Evolutionary conservation across 352 stramenopile species (phyloP), one percentile per base, ranked within the genome.

Genomic region (Pythium graminicola): DNA sequence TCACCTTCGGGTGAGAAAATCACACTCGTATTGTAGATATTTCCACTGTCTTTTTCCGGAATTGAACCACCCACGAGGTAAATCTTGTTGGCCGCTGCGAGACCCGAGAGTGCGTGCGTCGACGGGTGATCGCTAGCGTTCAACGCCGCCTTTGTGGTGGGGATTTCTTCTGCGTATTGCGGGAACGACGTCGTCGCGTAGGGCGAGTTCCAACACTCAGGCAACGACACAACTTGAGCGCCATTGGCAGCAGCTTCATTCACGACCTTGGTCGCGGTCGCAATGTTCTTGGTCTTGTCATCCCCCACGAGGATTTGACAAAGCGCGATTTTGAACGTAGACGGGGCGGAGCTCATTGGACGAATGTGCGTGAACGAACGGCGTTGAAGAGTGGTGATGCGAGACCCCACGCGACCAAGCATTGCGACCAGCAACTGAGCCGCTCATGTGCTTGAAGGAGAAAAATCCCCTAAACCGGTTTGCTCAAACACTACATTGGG

Each of bases 1-100:
- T 86, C 71, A 0, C 97, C 97, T 17, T 89, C 64, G 6, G 96
- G 93, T 60, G 89, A 87, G 36, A 98, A 88, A n/a, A 99, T 80
- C 5, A 99, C 76, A 58, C 94, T 98, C n/a, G 97, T 99, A 81
- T 99, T 99, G 87, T 98, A 99, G 50, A 99, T 79, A 36, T 91
- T 93, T 36, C 75, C 82, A 40, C 66, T 60, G 50, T 82, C 74
- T 50, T 81, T 78, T 73, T 99, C 96, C 1, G 95, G 92, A 53
- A 99, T 97, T 45, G 92, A 98, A 41, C 97, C 97, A 41, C 97
- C 97, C n/a, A 99, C 83, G 31, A 99, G 85, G 67, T 81, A 98
- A 70, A 93, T 90, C 63, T 89, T 60, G 45, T 86, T 79, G 49
- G 93, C 62, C 60, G 83, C 79, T 2, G 96, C 95, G n/a, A 95